Evolutionary conservation across 2,329 filamentous ascomycete species (phyloP).

Genomic region (Lasiodiplodia gonubiensis): DNA sequence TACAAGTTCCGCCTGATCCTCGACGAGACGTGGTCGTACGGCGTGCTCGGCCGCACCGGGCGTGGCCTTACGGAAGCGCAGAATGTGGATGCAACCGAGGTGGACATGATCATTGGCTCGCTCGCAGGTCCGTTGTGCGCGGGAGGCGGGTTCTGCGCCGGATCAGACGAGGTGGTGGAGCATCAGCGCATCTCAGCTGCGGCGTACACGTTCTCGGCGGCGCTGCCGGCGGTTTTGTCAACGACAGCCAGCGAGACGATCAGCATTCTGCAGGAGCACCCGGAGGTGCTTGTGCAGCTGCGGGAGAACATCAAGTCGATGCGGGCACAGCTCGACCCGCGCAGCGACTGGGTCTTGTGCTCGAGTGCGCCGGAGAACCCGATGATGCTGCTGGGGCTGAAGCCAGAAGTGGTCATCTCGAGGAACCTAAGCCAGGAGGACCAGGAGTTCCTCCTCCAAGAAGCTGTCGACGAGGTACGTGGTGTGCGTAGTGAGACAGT

Average conservation of each 20-base stretch:
- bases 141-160: conserved; percentile 94
- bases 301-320: conserved; percentile 87
- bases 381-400: conserved; percentile 80
- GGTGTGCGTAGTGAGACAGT: conserved; percentile 28
- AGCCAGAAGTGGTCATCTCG: conserved; percentile 77
- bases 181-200: conserved; percentile 93
- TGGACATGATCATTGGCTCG: conserved; percentile 97
- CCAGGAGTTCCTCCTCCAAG: conserved; percentile 83
- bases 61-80: conserved; percentile 94
- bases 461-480: conserved; percentile 93
- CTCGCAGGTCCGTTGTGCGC: conserved; percentile 88
- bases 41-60: conserved; percentile 88
- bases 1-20: conserved; percentile 99
- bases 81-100: conserved; percentile 88
- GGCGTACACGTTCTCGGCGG: conserved; percentile 94
- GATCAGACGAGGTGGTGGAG: conserved; percentile 87
- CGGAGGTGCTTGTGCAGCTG: conserved; percentile 77
- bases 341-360: conserved; percentile 90
- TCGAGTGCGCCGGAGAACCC: conserved; percentile 85
- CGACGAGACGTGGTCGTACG: conserved; percentile 97
- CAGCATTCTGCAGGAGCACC: conserved; percentile 81
- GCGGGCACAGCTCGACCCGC: conserved; percentile 84
- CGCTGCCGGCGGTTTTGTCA: conserved; percentile 88
- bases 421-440: conserved; percentile 73
- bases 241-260: conserved; percentile 96